Conservation (phyloP, 495 filamentous ascomycete genomes). For the Pyrenula massariospora region DNA sequence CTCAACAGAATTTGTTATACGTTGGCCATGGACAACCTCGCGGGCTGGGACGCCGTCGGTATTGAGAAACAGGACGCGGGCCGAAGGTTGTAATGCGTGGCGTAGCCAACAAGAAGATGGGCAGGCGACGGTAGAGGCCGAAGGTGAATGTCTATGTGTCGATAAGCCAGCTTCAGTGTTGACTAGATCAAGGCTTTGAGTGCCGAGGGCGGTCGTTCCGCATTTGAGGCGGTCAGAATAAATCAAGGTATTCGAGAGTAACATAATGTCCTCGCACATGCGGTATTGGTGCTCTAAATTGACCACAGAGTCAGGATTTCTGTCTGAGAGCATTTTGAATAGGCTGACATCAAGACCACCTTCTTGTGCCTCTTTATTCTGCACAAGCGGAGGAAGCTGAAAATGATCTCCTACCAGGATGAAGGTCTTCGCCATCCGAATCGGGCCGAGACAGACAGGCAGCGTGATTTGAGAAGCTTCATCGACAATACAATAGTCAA, state of each 20-base stretch:
- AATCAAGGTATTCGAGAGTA: slow-evolving; percentile 82
- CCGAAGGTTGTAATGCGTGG: slow-evolving; percentile 54
- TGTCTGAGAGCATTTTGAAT: slow-evolving; percentile 84
- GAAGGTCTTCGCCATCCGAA: slow-evolving; percentile 86
- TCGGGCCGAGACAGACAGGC: slow-evolving; percentile 84
- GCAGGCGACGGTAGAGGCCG: slow-evolving; percentile 34
- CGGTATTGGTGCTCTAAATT: slow-evolving; percentile 93
- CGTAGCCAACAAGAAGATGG: slow-evolving; percentile 67
- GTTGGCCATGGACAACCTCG: slow-evolving; percentile 64
- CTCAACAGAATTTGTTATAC: slow-evolving; percentile 77
- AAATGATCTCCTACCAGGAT: slow-evolving; percentile 94
- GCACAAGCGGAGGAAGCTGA: slow-evolving; percentile 87
- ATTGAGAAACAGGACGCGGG: slow-evolving; percentile 75
- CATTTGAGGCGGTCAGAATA: slow-evolving; percentile 85
- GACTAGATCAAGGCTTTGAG: slow-evolving; percentile 45
- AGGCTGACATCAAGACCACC: slow-evolving; percentile 87
- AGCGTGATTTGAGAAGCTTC: slow-evolving; percentile 96
- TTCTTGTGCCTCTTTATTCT: slow-evolving; percentile 74
- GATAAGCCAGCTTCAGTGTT: slow-evolving; percentile 45
- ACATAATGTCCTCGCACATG: slow-evolving; percentile 96
- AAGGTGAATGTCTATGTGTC: slow-evolving; percentile 35
- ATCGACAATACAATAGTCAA: slow-evolving; percentile 97
- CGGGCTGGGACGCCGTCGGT: slow-evolving; percentile 62
- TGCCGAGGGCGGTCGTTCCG: slow-evolving; percentile 64
- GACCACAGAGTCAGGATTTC: slow-evolving; percentile 74